phyloP scores from a whole-genome alignment of 129 eudicot species.

The sunflower (Helianthus annuus) region HanXRQr2.0-SUNRISE NC_035434.2:126052965-126053464 shows the following conservation, averaged over 20 bases:
- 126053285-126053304: background rate
- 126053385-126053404: no score
- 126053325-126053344: background rate
- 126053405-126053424: no score
- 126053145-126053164: background rate
- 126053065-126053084: background rate
- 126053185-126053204: background rate
- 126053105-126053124: background rate
- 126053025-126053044: conserved; percentile 27
- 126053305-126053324: no score
- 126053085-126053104: background rate
- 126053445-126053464: no score
- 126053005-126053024: conserved; percentile 32
- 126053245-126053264: background rate
- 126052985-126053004: conserved; percentile 3
- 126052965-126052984: conserved; percentile 6
- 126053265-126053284: background rate
- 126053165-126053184: background rate
- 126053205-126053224: background rate
- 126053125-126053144: background rate
- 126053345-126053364: no score
- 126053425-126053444: no score
- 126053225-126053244: conserved; percentile 2
- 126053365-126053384: no score
- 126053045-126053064: conserved; percentile 1